phyloP scores from a whole-genome alignment of 176 grass and related monocot genomes.

The Luzula sylvatica region DNA sequence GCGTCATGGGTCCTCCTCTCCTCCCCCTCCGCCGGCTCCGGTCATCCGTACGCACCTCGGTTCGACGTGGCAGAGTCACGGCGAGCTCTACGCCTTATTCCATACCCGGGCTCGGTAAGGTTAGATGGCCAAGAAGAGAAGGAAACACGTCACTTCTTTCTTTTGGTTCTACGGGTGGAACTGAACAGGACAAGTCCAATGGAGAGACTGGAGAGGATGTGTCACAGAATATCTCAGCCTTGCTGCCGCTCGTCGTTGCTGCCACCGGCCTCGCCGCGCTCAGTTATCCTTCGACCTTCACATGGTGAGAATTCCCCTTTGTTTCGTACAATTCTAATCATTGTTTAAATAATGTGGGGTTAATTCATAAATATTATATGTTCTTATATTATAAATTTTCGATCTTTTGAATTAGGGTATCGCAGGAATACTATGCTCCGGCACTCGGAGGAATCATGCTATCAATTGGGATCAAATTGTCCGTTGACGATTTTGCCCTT shows the following conservation, averaged over 20 bases:
- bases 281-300: conserved; percentile 62
- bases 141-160: conserved; percentile 29
- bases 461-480: conserved; percentile 82
- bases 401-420: conserved; percentile 45
- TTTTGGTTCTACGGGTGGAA: neutral
- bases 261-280: conserved; percentile 67
- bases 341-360: neutral
- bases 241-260: conserved; percentile 68
- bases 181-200: conserved; percentile 5
- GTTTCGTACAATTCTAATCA: conserved; percentile 2
- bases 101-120: conserved; percentile 26
- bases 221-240: conserved; percentile 45
- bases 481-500: conserved; percentile 75
- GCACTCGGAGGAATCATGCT: conserved; percentile 88
- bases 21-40: neutral
- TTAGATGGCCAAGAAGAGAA: conserved; percentile 26
- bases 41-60: too few relatives aligned
- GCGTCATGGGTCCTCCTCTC: neutral
- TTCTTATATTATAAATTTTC: neutral
- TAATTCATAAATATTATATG: neutral
- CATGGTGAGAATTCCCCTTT: conserved; percentile 38
- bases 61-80: neutral
- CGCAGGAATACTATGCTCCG: conserved; percentile 80
- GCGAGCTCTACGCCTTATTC: conserved; percentile 27
- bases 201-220: conserved; percentile 22